Percentiles rank a stretch among this genome's conserved stretches.
phyloP scores from a whole-genome alignment of 805 yeast genomes.

The Lachancea kluyveri region DNA sequence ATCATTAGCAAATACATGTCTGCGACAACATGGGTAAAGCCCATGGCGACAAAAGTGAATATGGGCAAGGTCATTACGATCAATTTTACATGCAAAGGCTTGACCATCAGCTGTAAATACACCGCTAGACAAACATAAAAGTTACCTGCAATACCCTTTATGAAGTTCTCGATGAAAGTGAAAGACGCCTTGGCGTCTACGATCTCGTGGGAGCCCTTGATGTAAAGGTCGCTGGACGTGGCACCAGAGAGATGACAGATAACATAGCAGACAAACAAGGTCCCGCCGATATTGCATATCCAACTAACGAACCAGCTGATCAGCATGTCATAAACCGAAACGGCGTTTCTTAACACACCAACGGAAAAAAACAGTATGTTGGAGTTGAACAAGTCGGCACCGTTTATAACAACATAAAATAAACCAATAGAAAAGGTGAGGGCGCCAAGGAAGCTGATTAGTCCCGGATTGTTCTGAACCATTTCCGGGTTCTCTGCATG shows the following conservation, averaged over 20 bases:
- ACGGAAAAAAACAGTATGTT: conserved; percentile 67
- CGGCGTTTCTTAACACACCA: conserved; percentile 65
- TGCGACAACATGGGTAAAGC: conserved; percentile 77
- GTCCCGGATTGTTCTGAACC: conserved; percentile 41
- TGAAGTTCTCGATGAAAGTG: conserved; percentile 54
- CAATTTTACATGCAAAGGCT: conserved; percentile 72
- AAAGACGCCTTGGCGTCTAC: conserved; percentile 38
- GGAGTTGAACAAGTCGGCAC: conserved; percentile 71
- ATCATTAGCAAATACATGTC: conserved; percentile 68
- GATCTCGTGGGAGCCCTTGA: conserved; percentile 43
- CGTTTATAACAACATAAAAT: conserved; percentile 68
- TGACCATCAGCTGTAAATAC: conserved; percentile 70
- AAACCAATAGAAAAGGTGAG: conserved; percentile 62
- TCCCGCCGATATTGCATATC: conserved; percentile 59
- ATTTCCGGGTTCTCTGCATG: conserved; percentile 46
- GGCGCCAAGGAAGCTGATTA: conserved; percentile 53
- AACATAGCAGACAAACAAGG: conserved; percentile 59
- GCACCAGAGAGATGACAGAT: conserved; percentile 53
- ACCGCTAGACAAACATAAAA: conserved; percentile 72
- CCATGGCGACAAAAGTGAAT: conserved; percentile 71
- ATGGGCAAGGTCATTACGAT: conserved; percentile 60
- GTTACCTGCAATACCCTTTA: conserved; percentile 73
- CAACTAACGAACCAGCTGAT: conserved; percentile 66
- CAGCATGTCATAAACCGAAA: conserved; percentile 52
- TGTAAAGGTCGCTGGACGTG: conserved; percentile 36